Conservation (phyloP, 352 stramenopile genomes). For the Plasmopara viticola region DNA sequence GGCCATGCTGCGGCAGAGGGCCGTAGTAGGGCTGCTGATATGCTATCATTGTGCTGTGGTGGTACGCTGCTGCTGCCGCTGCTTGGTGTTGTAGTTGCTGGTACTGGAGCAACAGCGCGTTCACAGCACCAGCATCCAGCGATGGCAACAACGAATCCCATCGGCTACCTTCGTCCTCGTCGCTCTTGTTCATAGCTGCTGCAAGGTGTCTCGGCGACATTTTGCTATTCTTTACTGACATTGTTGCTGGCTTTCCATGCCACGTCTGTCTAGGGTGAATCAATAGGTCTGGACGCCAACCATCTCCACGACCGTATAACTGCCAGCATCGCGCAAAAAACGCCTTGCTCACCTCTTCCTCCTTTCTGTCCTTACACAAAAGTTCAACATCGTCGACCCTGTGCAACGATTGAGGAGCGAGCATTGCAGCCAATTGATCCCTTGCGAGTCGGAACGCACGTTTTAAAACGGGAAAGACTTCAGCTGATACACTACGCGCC, state of each 20-base stretch:
- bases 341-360: conserved; percentile 25
- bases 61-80: conserved; percentile 22
- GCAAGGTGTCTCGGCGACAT: conserved; percentile 12
- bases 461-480: conserved; percentile 68
- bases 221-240: conserved; percentile 20
- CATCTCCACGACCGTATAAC: conserved; percentile 60
- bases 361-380: conserved; percentile 12
- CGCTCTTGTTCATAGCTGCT: conserved; percentile 9
- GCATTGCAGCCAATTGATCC: conserved; percentile 41
- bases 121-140: conserved; percentile 19
- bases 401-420: conserved; percentile 17
- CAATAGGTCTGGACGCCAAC: conserved; percentile 72
- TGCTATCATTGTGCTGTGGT: conserved; percentile 25
- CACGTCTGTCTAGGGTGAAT: conserved; percentile 73
- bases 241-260: conserved; percentile 32
- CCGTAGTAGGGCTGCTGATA: conserved; percentile 32
- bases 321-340: conserved; percentile 64
- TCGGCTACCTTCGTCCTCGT: conserved; percentile 26
- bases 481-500: conserved; percentile 65
- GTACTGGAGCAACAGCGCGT: conserved; percentile 27
- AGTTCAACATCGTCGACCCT: conserved; percentile 18
- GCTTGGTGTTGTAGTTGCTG: conserved; percentile 32
- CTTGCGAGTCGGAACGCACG: conserved; percentile 55
- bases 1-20: conserved; percentile 15
- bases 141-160: conserved; percentile 35